These are phyloP conservation scores for Scutellaria baicalensis DNA, from an alignment of 257 asterid species.

Conservation along the genomic window DNA sequence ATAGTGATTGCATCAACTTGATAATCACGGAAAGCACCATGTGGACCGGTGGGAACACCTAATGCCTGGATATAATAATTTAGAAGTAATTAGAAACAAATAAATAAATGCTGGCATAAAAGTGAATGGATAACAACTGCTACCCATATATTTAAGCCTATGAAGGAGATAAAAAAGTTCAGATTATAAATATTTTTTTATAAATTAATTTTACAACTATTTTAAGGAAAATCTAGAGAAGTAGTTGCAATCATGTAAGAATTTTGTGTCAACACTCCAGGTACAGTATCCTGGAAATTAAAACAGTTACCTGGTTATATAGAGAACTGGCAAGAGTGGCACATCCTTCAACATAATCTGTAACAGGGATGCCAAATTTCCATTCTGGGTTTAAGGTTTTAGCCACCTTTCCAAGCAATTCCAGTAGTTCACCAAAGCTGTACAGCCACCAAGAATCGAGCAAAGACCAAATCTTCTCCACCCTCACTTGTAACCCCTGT, in stretches of 20 bases:
- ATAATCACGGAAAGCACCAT: constrained; percentile 95
- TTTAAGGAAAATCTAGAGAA: not conserved
- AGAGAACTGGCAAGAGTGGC: constrained; percentile 91
- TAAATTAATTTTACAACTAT: not conserved
- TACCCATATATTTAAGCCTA: not conserved
- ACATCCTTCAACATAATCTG: constrained; percentile 82
- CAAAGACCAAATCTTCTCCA: constrained; percentile 65
- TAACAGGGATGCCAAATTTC: constrained; percentile 64
- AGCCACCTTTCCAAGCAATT: constrained; percentile 57
- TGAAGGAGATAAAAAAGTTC: not conserved
- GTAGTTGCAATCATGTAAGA: not conserved
- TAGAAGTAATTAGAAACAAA: not conserved
- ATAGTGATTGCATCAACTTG: constrained; percentile 93
- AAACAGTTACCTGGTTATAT: constrained; percentile 64
- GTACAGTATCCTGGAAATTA: not conserved
- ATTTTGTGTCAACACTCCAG: not conserved
- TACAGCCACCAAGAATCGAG: constrained; percentile 72
- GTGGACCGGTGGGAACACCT: constrained; percentile 96
- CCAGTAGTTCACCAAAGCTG: constrained; percentile 50
- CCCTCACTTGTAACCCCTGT: constrained; percentile 77
- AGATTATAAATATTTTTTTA: not conserved
- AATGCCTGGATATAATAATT: constrained; percentile 55
- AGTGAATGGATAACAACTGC: not conserved
- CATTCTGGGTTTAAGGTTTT: constrained; percentile 69
- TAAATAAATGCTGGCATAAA: not conserved